Base-by-base conservation (phyloP, 2,329 filamentous ascomycete species). In the Metarhizium rileyi region DNA sequence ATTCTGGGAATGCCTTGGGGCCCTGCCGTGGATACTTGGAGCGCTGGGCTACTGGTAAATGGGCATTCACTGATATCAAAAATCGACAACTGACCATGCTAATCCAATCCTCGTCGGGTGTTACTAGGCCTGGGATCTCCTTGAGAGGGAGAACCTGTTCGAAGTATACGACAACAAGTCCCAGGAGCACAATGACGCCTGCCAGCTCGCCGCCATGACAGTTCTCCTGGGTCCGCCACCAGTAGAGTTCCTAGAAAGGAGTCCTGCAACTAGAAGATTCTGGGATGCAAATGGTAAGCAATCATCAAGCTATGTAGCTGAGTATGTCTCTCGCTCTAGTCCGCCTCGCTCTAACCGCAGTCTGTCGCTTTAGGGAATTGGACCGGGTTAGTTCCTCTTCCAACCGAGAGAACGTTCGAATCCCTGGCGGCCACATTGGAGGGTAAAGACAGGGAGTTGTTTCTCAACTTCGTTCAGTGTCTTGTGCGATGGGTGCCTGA, bases 1-100 rank as follows among this genome's bases (percentile, higher is more conserved):
- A 63, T 69, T 53, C 58, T 69, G 16, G 56, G 58, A 20, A 67
- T 67, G 59, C 49, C 54, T 0, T 69, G 66, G 65, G 59, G 61
- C 7, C 53, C 56, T 35, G 35, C 54, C 14, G 61, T 68, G n/a
- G 66, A 70, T 55, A 54, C 62, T n/a, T 70, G 66, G 67, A 66
- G 61, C 28, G 50, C 61, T 1, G 66, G 61, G 28, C 55, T 68
- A 10, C 44, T 68, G 55, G 66, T 68, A 55, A n/a, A n/a, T n/a
- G n/a, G n/a, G n/a, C n/a, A n/a, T n/a, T n/a, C n/a, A n/a, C n/a
- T n/a, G n/a, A n/a, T n/a, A n/a, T n/a, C n/a, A n/a, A n/a, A n/a
- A n/a, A n/a, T n/a, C n/a, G n/a, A n/a, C n/a, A n/a, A n/a, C n/a
- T 52, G 36, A 18, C 42, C 8, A 10, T n/a, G 23, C 18, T n/a